These are phyloP conservation scores for Heimioporus retisporus DNA, from an alignment of 1,284 basidiomycete genomes.

Conservation along the genomic window DNA sequence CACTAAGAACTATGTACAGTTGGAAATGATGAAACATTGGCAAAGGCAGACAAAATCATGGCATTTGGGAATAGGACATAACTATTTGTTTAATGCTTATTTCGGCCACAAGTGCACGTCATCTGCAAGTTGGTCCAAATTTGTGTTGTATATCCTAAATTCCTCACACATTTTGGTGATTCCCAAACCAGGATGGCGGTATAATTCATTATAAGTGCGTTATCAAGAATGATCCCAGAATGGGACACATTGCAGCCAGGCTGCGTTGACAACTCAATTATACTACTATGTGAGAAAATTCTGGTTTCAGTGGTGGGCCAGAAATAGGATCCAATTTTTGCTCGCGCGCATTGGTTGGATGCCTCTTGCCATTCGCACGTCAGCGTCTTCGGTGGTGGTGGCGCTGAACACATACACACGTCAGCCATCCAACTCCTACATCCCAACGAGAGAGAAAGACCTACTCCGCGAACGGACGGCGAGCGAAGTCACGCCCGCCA, in stretches of 20 bases:
- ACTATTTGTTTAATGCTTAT: not conserved
- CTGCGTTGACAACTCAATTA: not conserved
- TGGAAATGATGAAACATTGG: too few species aligned
- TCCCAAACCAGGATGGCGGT: not conserved
- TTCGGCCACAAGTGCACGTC: not conserved
- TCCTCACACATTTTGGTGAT: not conserved
- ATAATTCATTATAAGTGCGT: not conserved
- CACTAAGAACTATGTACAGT: too few species aligned
- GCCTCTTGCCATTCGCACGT: constrained; percentile 97
- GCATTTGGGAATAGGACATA: not conserved
- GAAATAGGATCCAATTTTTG: constrained; percentile 91
- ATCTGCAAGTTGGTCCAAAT: too few species aligned
- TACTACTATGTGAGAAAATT: too few species aligned
- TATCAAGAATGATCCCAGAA: not conserved
- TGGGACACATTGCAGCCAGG: not conserved
- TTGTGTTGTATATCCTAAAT: not conserved
- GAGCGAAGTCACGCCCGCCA: constrained; percentile 67
- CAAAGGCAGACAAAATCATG: not conserved
- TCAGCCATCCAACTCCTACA: not conserved
- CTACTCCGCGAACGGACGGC: constrained; percentile 69
- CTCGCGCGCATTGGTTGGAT: constrained; percentile 84
- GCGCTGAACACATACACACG: constrained; percentile 53
- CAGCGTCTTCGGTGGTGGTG: constrained; percentile 84
- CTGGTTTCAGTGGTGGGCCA: not conserved
- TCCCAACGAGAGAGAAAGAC: constrained; percentile 40